Evolutionary conservation across 2,329 filamentous ascomycete genomes (phyloP).

Genomic region (Paracoccidioides brasiliensis): DNA sequence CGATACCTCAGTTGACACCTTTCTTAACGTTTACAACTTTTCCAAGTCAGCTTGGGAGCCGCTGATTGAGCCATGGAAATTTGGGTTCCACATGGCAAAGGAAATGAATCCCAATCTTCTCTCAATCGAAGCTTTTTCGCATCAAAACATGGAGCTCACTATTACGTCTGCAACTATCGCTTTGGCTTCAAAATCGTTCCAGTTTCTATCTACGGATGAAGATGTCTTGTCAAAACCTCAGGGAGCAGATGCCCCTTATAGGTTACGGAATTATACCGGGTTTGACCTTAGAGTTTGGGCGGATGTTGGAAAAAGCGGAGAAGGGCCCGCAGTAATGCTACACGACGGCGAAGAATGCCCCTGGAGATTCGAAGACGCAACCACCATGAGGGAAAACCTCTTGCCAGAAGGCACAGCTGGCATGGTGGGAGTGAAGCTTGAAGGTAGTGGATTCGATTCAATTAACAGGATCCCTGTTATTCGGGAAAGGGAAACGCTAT

Average conservation of each 20-base stretch:
- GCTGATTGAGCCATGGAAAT: slow-evolving; percentile 85
- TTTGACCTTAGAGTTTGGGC: slow-evolving; percentile 80
- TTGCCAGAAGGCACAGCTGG: slow-evolving; percentile 70
- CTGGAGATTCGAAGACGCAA: slow-evolving; percentile 95
- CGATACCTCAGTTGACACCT: slow-evolving; percentile 82
- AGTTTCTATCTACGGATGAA: slow-evolving; percentile 76
- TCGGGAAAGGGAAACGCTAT: slow-evolving; percentile 86
- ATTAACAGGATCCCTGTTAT: slow-evolving; percentile 80
- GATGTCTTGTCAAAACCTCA: slow-evolving; percentile 89
- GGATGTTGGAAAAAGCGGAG: slow-evolving; percentile 57
- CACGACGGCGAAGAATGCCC: slow-evolving; percentile 81
- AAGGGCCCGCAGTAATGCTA: slow-evolving; percentile 56
- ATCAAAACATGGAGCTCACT: slow-evolving; percentile 83
- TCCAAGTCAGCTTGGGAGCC: slow-evolving; percentile 98
- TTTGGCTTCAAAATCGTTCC: slow-evolving; percentile 79
- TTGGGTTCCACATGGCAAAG: slow-evolving; percentile 80
- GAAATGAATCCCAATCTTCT: slow-evolving; percentile 62
- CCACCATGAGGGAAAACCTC: slow-evolving; percentile 87
- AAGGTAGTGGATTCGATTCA: slow-evolving; percentile 87
- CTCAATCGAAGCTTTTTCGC: slow-evolving; percentile 73
- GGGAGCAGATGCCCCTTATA: slow-evolving; percentile 80
- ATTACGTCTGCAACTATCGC: slow-evolving; percentile 90
- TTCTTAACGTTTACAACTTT: slow-evolving; percentile 97
- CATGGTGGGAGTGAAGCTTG: slow-evolving; percentile 67
- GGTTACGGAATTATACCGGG: slow-evolving; percentile 88